These are phyloP conservation scores for Paradendryphiella salina DNA, from an alignment of 2,329 filamentous ascomycete genomes.

Conservation along the genomic window DNA sequence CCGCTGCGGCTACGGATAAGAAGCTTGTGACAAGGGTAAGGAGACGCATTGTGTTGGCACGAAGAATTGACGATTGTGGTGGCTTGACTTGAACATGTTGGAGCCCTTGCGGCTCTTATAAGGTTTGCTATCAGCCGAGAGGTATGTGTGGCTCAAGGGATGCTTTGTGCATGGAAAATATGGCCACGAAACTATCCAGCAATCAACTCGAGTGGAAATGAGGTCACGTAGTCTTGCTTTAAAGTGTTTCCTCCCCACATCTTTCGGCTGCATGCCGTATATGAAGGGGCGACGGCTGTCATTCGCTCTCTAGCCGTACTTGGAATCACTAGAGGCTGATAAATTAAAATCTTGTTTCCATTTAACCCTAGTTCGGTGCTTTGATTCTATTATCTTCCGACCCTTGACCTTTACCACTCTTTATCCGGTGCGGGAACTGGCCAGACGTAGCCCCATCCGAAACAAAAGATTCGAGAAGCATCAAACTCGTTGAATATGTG, in stretches of 20 bases:
- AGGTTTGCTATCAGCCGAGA: neutral
- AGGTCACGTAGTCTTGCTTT: constrained; percentile 3
- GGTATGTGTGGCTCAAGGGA: constrained; percentile 11
- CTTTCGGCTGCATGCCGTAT: constrained; percentile 1
- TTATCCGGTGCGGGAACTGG: constrained; percentile 7
- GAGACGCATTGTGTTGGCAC: constrained; percentile 27
- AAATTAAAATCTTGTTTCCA: constrained; percentile 14
- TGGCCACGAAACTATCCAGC: constrained; percentile 6
- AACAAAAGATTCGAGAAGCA: neutral
- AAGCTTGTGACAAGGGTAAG: constrained; percentile 24
- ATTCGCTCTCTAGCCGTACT: neutral
- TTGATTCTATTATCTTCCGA: constrained; percentile 5
- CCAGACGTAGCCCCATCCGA: constrained; percentile 1
- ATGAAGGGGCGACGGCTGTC: neutral
- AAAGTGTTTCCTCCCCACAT: constrained; percentile 13
- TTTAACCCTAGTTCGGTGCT: constrained; percentile 13
- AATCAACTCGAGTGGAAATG: constrained; percentile 8
- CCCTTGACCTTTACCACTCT: constrained; percentile 14
- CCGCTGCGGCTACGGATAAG: constrained; percentile 29
- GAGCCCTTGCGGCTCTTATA: constrained; percentile 6
- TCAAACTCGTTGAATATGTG: neutral
- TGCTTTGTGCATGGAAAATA: constrained; percentile 1
- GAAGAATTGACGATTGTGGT: neutral
- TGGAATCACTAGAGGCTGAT: neutral
- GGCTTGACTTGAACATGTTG: neutral